Conservation (phyloP, 2,329 filamentous ascomycete species). For the Pyricularia sp. region DNA sequence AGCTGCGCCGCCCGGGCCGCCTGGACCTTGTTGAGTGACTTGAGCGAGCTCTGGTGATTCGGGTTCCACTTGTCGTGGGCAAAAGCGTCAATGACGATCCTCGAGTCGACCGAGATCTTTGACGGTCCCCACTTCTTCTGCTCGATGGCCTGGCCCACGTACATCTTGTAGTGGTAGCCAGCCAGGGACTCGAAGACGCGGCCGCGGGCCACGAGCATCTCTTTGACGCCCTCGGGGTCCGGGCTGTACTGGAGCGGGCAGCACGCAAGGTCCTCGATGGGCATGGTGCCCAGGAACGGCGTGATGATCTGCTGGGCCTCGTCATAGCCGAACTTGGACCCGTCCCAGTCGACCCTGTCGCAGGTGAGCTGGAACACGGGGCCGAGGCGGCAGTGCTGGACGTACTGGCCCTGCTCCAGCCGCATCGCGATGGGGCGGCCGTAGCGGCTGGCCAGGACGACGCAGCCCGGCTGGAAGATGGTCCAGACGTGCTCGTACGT, state of each 20-base stretch:
- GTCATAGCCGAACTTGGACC: conserved; percentile 29
- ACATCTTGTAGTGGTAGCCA: conserved; percentile 34
- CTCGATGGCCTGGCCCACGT: conserved; percentile 18
- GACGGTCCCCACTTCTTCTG: conserved; percentile 6
- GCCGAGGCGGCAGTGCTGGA: conserved; percentile 18
- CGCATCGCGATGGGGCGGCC: conserved; percentile 24
- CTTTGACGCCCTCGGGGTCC: conserved; percentile 15
- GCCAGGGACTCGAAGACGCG: conserved; percentile 29
- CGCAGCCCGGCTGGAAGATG: conserved; percentile 34
- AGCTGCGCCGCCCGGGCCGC: conserved; percentile 7
- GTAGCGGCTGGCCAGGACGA: conserved; percentile 25
- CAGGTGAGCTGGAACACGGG: conserved; percentile 24
- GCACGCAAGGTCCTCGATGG: conserved; percentile 24
- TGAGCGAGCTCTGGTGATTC: conserved; percentile 3
- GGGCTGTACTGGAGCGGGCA: conserved; percentile 16
- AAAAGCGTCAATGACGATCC: conserved; percentile 21
- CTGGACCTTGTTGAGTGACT: conserved; percentile 5
- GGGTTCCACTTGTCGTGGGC: conserved; percentile 16
- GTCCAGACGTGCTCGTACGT: conserved; percentile 39
- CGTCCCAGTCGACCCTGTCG: conserved; percentile 33
- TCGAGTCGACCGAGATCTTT: conserved; percentile 15
- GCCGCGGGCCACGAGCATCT: conserved; percentile 26
- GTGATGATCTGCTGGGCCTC: conserved; percentile 20
- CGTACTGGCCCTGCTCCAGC: conserved; percentile 22
- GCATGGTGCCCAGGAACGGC: conserved; percentile 27